A percentile compares a stretch with the other conserved stretches of the same genome.
Evolutionary conservation across 2,329 filamentous ascomycete genomes (phyloP).

Genomic region (Talaromyces sp.): DNA sequence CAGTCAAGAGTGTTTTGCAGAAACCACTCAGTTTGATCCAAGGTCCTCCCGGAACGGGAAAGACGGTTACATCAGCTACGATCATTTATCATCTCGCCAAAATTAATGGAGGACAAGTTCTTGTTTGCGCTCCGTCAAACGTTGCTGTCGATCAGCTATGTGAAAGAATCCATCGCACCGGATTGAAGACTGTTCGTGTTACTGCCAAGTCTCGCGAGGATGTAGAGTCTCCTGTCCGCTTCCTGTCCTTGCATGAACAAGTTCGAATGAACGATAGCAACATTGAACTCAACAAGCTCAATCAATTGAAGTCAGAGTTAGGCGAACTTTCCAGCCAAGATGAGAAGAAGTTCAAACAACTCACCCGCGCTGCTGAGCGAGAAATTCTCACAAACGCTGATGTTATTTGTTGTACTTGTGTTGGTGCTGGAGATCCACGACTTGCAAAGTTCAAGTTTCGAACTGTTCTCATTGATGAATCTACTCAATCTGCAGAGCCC

Average conservation of each 20-base stretch:
- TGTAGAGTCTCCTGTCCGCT: slow-evolving; percentile 96
- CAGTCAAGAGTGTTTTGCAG: slow-evolving; percentile 90
- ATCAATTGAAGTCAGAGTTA: slow-evolving; percentile 85
- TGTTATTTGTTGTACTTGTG: slow-evolving; percentile 97
- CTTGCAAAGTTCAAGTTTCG: slow-evolving; percentile 97
- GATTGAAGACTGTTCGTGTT: slow-evolving; percentile 91
- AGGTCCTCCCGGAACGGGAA: slow-evolving; percentile 93
- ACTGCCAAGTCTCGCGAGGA: slow-evolving; percentile 99
- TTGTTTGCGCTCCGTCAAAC: slow-evolving; percentile 96
- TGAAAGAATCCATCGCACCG: slow-evolving; percentile 91
- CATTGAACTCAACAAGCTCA: slow-evolving; percentile 84
- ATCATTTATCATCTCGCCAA: slow-evolving; percentile 98
- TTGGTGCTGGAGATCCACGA: slow-evolving; percentile 92
- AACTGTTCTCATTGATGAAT: slow-evolving; percentile 96
- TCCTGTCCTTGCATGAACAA: slow-evolving; percentile 92
- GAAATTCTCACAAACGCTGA: slow-evolving; percentile 94
- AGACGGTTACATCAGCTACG: slow-evolving; percentile 96
- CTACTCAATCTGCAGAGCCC: slow-evolving; percentile 94
- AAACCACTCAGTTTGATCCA: slow-evolving; percentile 95
- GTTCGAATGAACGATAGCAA: slow-evolving; percentile 97
- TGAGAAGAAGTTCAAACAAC: slow-evolving; percentile 96
- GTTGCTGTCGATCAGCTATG: slow-evolving; percentile 97
- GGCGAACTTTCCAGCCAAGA: slow-evolving; percentile 92
- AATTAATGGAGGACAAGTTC: slow-evolving; percentile 87
- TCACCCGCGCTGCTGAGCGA: slow-evolving; percentile 88